A percentile compares a stretch with the other conserved stretches of the same genome.
These are phyloP conservation scores for Heimioporus sp. DNA, from an alignment of 768 basidiomycete genomes.

Conservation along the genomic window DNA sequence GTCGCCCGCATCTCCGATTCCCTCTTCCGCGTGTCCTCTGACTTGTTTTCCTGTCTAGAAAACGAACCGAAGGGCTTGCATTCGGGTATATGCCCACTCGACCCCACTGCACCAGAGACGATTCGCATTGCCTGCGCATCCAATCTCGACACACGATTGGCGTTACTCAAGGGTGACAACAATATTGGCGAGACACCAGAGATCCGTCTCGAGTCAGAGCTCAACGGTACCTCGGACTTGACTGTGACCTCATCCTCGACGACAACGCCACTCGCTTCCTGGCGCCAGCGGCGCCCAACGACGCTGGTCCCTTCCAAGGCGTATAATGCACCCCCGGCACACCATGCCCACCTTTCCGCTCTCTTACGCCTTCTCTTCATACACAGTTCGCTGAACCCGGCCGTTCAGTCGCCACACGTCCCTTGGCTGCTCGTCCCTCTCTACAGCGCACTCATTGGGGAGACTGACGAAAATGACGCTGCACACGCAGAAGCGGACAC, in stretches of 20 bases:
- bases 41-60: conserved; percentile 49
- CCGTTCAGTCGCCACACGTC: conserved; percentile 62
- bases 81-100: conserved; percentile 45
- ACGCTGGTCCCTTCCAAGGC: conserved; percentile 49
- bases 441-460: conserved; percentile 59
- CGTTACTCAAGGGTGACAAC: conserved; percentile 37
- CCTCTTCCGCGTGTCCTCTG: conserved; percentile 51
- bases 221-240: conserved; percentile 4
- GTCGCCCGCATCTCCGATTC: conserved; percentile 53
- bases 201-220: conserved; percentile 37
- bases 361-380: conserved; percentile 70
- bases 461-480: conserved; percentile 57
- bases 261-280: conserved; percentile 28
- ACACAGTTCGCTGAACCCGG: conserved; percentile 70
- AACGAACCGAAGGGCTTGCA: conserved; percentile 46
- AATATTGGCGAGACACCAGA: conserved; percentile 33
- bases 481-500: conserved; percentile 76
- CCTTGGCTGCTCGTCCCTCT: conserved; percentile 69
- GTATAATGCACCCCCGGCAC: conserved; percentile 44
- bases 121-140: conserved; percentile 48
- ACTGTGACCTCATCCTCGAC: conserved; percentile 27
- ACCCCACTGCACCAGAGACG: conserved; percentile 42
- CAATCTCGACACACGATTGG: conserved; percentile 54
- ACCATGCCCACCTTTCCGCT: conserved; percentile 59
- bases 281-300: conserved; percentile 31